These are phyloP conservation scores for Fremontodendron californicum DNA, from an alignment of 345 rosid species.

Conservation along the genomic window DNA sequence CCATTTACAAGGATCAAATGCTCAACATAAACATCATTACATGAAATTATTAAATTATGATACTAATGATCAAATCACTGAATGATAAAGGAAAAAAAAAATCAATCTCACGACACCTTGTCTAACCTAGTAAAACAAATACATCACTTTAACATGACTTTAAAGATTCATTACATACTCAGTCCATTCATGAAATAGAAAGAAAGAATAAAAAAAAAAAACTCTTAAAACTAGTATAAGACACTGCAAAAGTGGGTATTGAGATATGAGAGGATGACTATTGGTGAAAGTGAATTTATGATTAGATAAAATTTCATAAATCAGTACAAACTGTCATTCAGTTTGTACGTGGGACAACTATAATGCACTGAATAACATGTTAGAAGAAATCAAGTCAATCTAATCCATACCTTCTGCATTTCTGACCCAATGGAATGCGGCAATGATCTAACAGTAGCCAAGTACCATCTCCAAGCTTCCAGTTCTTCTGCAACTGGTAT, in stretches of 20 bases:
- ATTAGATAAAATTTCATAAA: not conserved
- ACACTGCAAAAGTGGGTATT: not conserved
- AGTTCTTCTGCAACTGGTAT: slow-evolving; percentile 37
- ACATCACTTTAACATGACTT: not conserved
- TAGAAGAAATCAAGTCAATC: not conserved
- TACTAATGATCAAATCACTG: not conserved
- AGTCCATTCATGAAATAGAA: not conserved
- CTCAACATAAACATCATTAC: not conserved
- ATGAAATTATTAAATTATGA: not conserved
- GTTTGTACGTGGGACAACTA: not conserved
- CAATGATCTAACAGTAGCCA: slow-evolving; percentile 66
- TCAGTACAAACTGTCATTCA: not conserved
- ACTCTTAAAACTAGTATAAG: not conserved
- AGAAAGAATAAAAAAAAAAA: too few species aligned
- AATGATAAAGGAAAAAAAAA: too few species aligned
- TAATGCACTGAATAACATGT: not conserved
- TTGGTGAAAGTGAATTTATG: not conserved
- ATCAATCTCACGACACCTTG: not conserved
- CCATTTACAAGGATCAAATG: not conserved
- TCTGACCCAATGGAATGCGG: slow-evolving; percentile 68
- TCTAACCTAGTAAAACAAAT: not conserved
- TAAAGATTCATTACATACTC: not conserved
- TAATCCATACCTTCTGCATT: slow-evolving; percentile 61
- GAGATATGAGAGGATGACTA: not conserved
- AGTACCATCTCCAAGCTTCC: slow-evolving; percentile 87